Evolutionary conservation across 768 basidiomycete genomes (phyloP), one percentile per base, ranked within the genome.

Genomic region (Coprinopsis strossmayeri): DNA sequence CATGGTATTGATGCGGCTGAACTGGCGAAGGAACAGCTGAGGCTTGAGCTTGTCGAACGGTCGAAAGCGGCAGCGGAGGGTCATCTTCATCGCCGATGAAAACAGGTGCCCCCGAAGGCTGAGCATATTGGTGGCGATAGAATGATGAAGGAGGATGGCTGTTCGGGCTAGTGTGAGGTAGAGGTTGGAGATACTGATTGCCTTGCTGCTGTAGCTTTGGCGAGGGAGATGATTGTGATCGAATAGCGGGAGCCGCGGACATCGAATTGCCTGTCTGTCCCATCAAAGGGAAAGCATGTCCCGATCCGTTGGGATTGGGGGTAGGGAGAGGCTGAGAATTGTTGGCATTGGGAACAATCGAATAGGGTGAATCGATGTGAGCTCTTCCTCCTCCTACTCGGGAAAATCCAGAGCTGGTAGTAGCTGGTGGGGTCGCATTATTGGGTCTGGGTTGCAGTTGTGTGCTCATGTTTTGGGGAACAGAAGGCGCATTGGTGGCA

Each of bases 311-410:
- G 41, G 42, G 48, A 20, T 45, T 41, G 26, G 37, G 41, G 45
- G 45, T 45, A 21, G 48, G 45, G 47, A 42, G 45, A 25, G 44
- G 37, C 28, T 49, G 48, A 13, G 71, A 64, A 11, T 76, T 66
- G 45, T 41, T 39, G 13, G 52, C 30, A 3, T 48, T 48, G 17
- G 53, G 44, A 27, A 43, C 50, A 24, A 90, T 88, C 0, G 89
- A 84, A 61, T 93, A 96, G 0, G 93, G 93, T 7, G 84, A 69
- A 48, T 91, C 85, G 43, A 83, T 87, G 57, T 92, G 84, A 1
- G 94, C 87, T 34, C 84, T 74, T 25, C 94, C 93, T 11, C 94
- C 94, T 12, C 88, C 85, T 1, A 97, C 78, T 41, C 91, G 77
- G 3, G 89, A 79, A 68, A 97, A 96, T 2, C 91, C 91, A 17